Evolutionary conservation across 305 asterid species (phyloP), one percentile per base, ranked within the genome.

Genomic region (Salvia sclarea): DNA sequence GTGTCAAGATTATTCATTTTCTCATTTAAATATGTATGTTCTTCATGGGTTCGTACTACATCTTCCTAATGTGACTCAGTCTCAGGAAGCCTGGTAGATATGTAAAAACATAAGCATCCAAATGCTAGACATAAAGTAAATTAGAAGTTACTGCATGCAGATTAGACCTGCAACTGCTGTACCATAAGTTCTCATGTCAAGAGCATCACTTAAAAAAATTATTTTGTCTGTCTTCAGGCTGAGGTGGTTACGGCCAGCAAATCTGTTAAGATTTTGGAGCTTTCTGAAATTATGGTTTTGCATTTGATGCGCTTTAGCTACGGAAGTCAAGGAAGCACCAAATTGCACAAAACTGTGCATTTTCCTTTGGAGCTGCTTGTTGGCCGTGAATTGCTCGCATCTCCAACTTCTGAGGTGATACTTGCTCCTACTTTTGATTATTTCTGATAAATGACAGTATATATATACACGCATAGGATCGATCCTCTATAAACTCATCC

Each of bases 221-320:
- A 63, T 44, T 52, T 70, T 47, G 28, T 35, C 53, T 64, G 13
- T 72, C 63, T 72, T 70, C 83, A 89, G 96, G 92, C 88, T 11
- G 92, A 82, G 80, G 86, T 84, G 79, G 95, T 87, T 62, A 81
- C 82, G 69, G 96, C 96, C 45, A 87, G 88, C 85, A 89, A 89
- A 63, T 87, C 83, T 60, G 83, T 87, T 20, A 84, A 79, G 85
- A 87, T 89, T 72, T 79, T 78, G 76, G 88, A 87, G 83, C 95
- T 85, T 52, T 77, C 96, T 56, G 85, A 84, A 78, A 79, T 89
- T 68, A 81, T 89, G 89, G 82, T 90, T 74, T 78, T 90, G 84
- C 96, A 90, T 74, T 73, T 90, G 80, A 85, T 90, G 96, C 90
- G 96, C 38, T 90, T 90, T 81, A 87, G 86, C 83, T 90, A 84